These are phyloP conservation scores for Paramecium primaurelia DNA, from an alignment of 73 alveolate species.

Conservation along the genomic window DNA sequence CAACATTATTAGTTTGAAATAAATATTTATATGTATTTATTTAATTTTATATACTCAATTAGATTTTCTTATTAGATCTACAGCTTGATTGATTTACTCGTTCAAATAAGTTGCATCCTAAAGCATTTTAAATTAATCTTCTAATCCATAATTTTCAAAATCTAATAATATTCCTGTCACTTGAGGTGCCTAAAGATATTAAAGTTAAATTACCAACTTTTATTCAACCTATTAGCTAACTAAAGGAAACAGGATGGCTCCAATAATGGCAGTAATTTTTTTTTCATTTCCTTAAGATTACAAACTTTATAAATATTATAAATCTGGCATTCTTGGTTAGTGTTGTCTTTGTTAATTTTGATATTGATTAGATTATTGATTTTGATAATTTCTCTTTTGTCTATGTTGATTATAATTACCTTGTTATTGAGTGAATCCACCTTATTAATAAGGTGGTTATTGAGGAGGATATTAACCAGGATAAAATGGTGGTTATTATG, in stretches of 20 bases:
- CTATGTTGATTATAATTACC: not conserved
- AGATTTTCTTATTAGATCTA: slow-evolving; percentile 1
- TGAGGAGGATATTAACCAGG: not conserved
- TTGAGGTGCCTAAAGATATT: slow-evolving; percentile 1
- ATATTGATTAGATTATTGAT: not conserved
- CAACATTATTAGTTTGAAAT: not conserved
- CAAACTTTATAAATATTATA: not conserved
- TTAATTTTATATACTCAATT: not conserved
- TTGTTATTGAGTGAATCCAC: not conserved
- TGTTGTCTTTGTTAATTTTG: not conserved
- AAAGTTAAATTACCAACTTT: not conserved
- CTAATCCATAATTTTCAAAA: slow-evolving; percentile 24
- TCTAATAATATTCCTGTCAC: slow-evolving; percentile 25
- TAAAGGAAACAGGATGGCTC: not conserved
- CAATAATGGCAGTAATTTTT: not conserved
- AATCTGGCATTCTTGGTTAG: not conserved
- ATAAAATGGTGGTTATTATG: not conserved
- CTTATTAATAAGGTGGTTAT: not conserved
- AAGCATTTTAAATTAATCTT: not conserved
- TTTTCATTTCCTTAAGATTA: not conserved
- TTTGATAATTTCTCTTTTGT: not conserved
- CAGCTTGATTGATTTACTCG: slow-evolving; percentile 43
- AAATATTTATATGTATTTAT: not conserved
- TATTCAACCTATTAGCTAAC: not conserved
- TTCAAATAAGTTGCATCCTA: not conserved